phyloP scores from a whole-genome alignment of 192 early-diverging fungal genomes.

The Oehlia diaphana region DNA sequence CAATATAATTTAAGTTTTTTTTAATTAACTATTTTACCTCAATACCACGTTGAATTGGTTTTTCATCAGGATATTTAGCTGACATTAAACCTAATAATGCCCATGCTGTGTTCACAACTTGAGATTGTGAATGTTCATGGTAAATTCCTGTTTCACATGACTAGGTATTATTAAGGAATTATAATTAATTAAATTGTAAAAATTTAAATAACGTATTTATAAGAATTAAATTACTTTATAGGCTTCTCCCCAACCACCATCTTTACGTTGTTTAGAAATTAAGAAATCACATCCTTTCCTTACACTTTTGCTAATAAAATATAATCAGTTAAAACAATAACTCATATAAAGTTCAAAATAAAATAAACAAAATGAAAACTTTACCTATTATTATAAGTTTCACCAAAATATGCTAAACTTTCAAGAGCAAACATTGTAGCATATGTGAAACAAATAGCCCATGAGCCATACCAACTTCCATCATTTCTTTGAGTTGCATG shows the following conservation, averaged over 20 bases:
- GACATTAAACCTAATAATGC: constrained; percentile 87
- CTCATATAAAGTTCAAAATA: neutral
- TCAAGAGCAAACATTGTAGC: constrained; percentile 91
- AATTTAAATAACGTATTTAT: neutral
- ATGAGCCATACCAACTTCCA: constrained; percentile 93
- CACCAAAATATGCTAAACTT: constrained; percentile 78
- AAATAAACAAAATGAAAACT: neutral
- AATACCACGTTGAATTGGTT: constrained; percentile 66
- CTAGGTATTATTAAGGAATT: constrained; percentile 29
- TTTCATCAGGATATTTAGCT: constrained; percentile 78
- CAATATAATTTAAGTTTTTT: no score
- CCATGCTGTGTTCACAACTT: constrained; percentile 92
- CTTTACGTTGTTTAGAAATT: constrained; percentile 79
- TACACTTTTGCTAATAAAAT: constrained; percentile 47
- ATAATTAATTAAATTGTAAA: constrained; percentile 12
- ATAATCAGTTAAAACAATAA: neutral
- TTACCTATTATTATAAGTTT: constrained; percentile 78
- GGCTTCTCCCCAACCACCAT: constrained; percentile 98
- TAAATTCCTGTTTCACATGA: constrained; percentile 73
- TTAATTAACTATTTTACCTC: constrained; percentile 33
- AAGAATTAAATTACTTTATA: constrained; percentile 63
- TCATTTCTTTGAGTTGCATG: constrained; percentile 68
- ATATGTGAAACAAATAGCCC: constrained; percentile 98
- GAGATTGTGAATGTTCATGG: constrained; percentile 66
- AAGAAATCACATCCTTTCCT: constrained; percentile 89